These are phyloP conservation scores for Toxoplasma gondii DNA, from an alignment of 169 alveolate species.

Conservation along the genomic window DNA sequence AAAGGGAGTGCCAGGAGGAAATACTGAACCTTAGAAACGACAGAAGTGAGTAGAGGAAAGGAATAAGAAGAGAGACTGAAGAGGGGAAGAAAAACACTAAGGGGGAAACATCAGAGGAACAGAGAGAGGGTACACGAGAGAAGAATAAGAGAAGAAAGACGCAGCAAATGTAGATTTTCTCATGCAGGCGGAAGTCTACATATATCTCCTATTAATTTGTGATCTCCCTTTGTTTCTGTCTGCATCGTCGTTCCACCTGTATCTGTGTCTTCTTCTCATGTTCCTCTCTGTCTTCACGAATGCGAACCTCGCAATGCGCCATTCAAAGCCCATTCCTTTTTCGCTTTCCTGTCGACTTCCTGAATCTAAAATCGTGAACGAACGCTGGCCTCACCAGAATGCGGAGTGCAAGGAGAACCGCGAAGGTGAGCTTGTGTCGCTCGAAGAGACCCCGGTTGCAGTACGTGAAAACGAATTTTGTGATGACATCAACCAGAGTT, in stretches of 20 bases:
- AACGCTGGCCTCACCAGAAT: constrained; percentile 79
- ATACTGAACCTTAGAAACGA: background rate
- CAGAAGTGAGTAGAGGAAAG: background rate
- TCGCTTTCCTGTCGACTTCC: background rate
- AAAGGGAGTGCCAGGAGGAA: background rate
- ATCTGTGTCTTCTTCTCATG: background rate
- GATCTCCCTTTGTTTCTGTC: background rate
- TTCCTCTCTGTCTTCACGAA: background rate
- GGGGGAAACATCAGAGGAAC: no score
- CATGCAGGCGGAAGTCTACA: background rate
- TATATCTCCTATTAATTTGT: background rate
- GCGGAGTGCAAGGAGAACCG: constrained; percentile 90
- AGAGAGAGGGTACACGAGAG: no score
- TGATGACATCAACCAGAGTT: constrained; percentile 86
- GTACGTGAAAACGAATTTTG: constrained; percentile 90
- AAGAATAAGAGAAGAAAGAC: background rate
- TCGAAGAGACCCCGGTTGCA: constrained; percentile 93
- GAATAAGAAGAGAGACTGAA: background rate
- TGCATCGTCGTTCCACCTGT: background rate
- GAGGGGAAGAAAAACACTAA: background rate
- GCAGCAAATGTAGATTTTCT: background rate
- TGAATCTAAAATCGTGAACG: no score
- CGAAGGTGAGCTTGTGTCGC: constrained; percentile 93
- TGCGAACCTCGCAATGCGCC: background rate
- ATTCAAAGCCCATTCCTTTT: background rate